Percentiles rank a stretch among this genome's conserved stretches.
Conservation (phyloP, 208 protist species). For the Tetramitus jugosus region DNA sequence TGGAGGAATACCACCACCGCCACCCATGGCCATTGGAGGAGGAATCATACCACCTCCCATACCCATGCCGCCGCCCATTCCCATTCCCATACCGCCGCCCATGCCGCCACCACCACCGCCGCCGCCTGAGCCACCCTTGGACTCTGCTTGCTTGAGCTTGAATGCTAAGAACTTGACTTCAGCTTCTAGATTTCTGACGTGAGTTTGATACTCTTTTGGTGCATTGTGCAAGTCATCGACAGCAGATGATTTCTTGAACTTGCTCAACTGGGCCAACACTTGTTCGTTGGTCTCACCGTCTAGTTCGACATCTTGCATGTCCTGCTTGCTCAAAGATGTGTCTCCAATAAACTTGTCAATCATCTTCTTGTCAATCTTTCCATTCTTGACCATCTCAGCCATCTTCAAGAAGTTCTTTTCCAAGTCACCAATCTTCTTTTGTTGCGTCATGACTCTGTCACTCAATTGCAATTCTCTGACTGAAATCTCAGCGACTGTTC, state of each 20-base stretch:
- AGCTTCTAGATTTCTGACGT: slow-evolving; percentile 1
- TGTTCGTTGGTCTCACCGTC: background rate
- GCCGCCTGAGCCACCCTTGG: background rate
- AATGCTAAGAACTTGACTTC: slow-evolving; percentile 10
- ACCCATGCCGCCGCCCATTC: background rate
- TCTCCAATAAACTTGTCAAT: background rate
- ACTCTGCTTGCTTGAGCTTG: background rate
- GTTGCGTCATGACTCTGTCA: background rate
- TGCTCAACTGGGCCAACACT: background rate
- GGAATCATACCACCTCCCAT: background rate
- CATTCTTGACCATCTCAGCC: background rate
- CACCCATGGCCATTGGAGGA: background rate
- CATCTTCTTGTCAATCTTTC: background rate
- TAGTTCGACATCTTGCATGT: background rate
- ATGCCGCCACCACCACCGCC: background rate
- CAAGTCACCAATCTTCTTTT: background rate
- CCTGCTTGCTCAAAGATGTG: background rate
- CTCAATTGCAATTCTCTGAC: slow-evolving; percentile 5
- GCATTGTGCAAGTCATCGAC: background rate
- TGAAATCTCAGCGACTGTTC: background rate
- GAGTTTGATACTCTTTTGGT: no score
- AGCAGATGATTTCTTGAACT: background rate
- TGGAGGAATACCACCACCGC: background rate
- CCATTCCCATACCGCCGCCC: background rate
- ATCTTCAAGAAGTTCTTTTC: background rate